A percentile compares a stretch with the other conserved stretches of the same genome.
phyloP scores from a whole-genome alignment of 441 rosid species.

The Euphorbia celastroides region DNA sequence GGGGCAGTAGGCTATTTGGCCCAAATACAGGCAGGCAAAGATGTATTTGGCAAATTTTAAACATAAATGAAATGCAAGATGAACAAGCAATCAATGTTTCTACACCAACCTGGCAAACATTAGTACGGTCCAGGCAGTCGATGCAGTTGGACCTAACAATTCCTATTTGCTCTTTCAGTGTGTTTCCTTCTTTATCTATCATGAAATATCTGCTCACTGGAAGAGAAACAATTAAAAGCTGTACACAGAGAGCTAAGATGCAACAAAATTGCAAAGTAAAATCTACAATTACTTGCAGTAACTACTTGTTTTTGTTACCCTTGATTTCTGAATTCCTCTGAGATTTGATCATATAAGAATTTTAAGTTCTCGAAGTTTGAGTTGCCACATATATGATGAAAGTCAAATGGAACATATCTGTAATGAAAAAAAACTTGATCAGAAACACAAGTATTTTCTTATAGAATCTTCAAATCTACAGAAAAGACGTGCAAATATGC shows the following conservation, averaged over 20 bases:
- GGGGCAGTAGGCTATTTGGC: no score
- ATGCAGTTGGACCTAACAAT: constrained; percentile 88
- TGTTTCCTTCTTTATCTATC: constrained; percentile 55
- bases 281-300: constrained; percentile 13
- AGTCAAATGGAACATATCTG: constrained; percentile 89
- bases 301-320: constrained; percentile 47
- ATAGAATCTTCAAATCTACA: background rate
- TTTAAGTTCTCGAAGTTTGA: constrained; percentile 73
- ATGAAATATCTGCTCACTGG: constrained; percentile 88
- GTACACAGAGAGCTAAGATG: constrained; percentile 34
- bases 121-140: constrained; percentile 96
- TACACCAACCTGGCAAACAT: constrained; percentile 83
- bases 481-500: background rate
- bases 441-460: constrained; percentile 5
- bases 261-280: constrained; percentile 26
- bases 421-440: constrained; percentile 15
- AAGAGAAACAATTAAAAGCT: constrained; percentile 46
- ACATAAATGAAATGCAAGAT: background rate
- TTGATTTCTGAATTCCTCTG: constrained; percentile 70
- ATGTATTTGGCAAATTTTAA: no score
- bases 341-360: constrained; percentile 68
- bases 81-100: background rate
- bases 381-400: constrained; percentile 76
- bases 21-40: no score
- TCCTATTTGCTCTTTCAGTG: constrained; percentile 85